Conservation (phyloP, 441 rosid genomes). For the Aquilaria agallochum region DNA sequence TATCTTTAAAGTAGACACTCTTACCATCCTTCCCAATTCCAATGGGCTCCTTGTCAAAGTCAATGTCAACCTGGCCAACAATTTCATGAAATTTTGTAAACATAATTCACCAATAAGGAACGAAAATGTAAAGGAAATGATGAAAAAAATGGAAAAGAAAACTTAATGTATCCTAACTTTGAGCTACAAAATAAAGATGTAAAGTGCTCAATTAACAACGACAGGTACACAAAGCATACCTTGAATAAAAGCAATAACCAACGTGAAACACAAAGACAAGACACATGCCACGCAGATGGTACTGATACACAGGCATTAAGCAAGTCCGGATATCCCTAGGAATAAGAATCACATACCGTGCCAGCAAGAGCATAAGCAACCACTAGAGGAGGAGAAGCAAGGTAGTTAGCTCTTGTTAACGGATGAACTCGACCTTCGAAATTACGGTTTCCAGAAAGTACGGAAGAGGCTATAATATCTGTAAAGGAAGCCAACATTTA, state of each 20-base stretch:
- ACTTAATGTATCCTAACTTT: neutral
- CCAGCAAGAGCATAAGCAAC: conserved; percentile 99
- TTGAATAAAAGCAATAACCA: too few relatives aligned
- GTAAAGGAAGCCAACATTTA: conserved; percentile 18
- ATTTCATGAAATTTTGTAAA: conserved; percentile 12
- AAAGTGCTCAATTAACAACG: too few relatives aligned
- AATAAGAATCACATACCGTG: conserved; percentile 48
- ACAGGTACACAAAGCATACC: too few relatives aligned
- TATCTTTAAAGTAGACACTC: conserved; percentile 71
- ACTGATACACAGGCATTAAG: too few relatives aligned
- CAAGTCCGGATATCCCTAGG: too few relatives aligned
- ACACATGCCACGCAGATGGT: too few relatives aligned
- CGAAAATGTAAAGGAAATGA: neutral
- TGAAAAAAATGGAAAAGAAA: neutral
- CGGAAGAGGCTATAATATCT: conserved; percentile 95
- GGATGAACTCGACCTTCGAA: conserved; percentile 99
- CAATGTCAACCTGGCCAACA: conserved; percentile 75
- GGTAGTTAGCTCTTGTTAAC: conserved; percentile 97
- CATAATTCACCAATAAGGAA: neutral
- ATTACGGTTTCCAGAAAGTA: conserved; percentile 94
- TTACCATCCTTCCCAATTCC: conserved; percentile 89
- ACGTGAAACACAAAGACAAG: too few relatives aligned
- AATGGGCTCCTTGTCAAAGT: conserved; percentile 92
- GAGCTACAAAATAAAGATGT: too few relatives aligned
- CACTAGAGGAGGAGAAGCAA: conserved; percentile 97